Conservation (phyloP, 257 asterid genomes). For the Galeopsis tetrahit region DNA sequence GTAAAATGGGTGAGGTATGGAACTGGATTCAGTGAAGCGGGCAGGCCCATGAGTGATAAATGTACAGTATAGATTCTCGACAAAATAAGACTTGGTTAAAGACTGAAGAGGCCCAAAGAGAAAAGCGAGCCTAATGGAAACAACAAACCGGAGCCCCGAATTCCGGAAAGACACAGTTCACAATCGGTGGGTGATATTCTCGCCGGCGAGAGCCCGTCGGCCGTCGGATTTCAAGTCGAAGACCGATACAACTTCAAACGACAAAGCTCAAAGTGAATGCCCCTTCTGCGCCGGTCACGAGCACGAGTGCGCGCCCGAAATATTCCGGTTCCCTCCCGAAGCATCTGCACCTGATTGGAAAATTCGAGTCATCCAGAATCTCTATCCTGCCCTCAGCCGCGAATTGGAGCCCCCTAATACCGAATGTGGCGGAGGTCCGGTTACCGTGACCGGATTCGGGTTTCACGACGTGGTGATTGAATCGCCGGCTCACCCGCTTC, state of each 20-base stretch:
- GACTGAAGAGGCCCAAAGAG: background rate
- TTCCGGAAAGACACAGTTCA: slow-evolving; percentile 77
- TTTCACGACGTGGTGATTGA: slow-evolving; percentile 97
- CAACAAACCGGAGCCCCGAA: slow-evolving; percentile 58
- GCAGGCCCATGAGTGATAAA: background rate
- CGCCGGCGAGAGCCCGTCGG: slow-evolving; percentile 91
- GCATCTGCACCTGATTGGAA: slow-evolving; percentile 67
- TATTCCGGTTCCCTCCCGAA: slow-evolving; percentile 70
- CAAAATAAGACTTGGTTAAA: background rate
- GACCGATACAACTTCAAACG: slow-evolving; percentile 40
- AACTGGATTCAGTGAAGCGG: background rate
- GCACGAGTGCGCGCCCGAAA: slow-evolving; percentile 96
- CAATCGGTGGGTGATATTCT: slow-evolving; percentile 86
- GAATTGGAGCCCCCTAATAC: slow-evolving; percentile 38
- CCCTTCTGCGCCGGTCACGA: slow-evolving; percentile 90
- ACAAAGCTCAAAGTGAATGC: slow-evolving; percentile 50
- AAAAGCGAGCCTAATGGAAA: slow-evolving; percentile 39
- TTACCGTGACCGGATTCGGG: slow-evolving; percentile 68
- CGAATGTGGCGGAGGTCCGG: slow-evolving; percentile 40
- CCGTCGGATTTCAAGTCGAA: slow-evolving; percentile 93
- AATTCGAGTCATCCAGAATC: slow-evolving; percentile 82
- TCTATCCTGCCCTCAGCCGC: slow-evolving; percentile 87
- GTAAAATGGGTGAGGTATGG: background rate
- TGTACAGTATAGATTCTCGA: background rate
- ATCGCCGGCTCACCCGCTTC: slow-evolving; percentile 76